Percentiles rank a stretch among this genome's conserved stretches.
These are phyloP conservation scores for Vitis cinerea DNA, from an alignment of 164 flowering plant genomes.

Conservation along the genomic window DNA sequence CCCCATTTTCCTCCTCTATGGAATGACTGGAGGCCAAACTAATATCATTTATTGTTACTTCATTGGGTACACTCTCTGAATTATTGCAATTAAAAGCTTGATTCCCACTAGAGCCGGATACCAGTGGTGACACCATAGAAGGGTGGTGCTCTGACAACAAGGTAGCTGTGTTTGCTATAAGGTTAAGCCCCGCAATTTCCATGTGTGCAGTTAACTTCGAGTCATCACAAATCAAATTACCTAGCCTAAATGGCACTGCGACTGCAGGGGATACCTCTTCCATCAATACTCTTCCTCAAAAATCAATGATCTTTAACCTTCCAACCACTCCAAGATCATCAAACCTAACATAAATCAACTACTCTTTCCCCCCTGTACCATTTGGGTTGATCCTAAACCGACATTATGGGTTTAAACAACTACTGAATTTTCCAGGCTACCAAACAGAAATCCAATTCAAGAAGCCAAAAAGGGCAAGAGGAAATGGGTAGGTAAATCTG, in stretches of 20 bases:
- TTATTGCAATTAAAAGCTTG: constrained; percentile 5
- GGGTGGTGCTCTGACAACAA: constrained; percentile 26
- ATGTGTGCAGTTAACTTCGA: constrained; percentile 25
- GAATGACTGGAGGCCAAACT: not conserved
- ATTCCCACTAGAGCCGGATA: constrained; percentile 17
- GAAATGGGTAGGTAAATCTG: too few species aligned
- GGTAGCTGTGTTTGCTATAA: constrained; percentile 40
- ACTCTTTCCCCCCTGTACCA: too few species aligned
- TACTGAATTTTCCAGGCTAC: too few species aligned
- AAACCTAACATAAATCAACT: too few species aligned
- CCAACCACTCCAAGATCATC: not conserved
- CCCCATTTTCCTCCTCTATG: not conserved
- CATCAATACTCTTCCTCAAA: constrained; percentile 33
- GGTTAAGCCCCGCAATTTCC: constrained; percentile 42
- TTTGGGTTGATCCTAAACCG: too few species aligned
- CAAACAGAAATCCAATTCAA: too few species aligned
- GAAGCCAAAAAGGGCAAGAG: too few species aligned
- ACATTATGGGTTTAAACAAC: too few species aligned
- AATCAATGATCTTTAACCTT: not conserved
- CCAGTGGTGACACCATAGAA: constrained; percentile 11
- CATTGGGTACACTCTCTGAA: not conserved
- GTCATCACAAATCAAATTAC: constrained; percentile 37
- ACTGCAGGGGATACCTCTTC: constrained; percentile 53
- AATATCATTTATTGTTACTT: not conserved
- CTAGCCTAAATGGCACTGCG: constrained; percentile 46